Base-by-base conservation (phyloP, 495 filamentous ascomycete species). In the Annulohypoxylon bovei region DNA sequence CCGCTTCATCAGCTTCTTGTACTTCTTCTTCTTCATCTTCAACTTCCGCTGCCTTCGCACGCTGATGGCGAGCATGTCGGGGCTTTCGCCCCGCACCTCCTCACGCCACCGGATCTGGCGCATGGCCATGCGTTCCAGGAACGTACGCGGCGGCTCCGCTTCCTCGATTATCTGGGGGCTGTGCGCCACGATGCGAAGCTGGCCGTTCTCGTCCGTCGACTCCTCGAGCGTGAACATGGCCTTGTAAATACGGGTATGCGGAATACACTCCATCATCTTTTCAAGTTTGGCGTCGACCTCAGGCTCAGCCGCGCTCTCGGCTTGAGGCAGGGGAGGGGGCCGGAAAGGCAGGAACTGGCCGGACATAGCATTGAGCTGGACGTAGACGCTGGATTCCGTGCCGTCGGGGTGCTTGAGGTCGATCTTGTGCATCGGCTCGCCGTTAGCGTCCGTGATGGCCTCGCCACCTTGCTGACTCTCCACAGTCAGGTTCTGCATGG, bases 11-110 rank as follows among this genome's bases (percentile, higher is more conserved):
- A 99, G 85, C 88, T 98, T 98, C 95, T 97, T 98, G 80, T 97
- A 96, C 88, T 99, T 99, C 84, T 98, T 94, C 86, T 98, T 99
- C 92, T 99, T 99, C 94, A 99, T 99, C 88, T 95, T 97, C 77
- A 94, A 81, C 81, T 92, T 93, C 75, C 93, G 85, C 68, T 93
- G 91, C 80, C 96, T 86, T 81, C 89, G 91, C 64, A 97, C 95
- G 79, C 92, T 95, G 73, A 99, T 91, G 16, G 89, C 83, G 28
- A 87, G 81, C 84, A 86, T 84, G 71, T 81, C 80, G 23, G 74
- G 75, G 39, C 72, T 70, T 54, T 80, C 77, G 28, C 76, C 71
- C 23, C 78, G 78, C 12, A 78, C 74, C 16, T 79, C 79, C 32
- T 85, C 82, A 56, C 86, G 83, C 68, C 76, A 81, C 18, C 80